A percentile compares a stretch with the other conserved stretches of the same genome.
phyloP scores from a whole-genome alignment of 306 rosid genomes.

The Lablab purpureus region DNA sequence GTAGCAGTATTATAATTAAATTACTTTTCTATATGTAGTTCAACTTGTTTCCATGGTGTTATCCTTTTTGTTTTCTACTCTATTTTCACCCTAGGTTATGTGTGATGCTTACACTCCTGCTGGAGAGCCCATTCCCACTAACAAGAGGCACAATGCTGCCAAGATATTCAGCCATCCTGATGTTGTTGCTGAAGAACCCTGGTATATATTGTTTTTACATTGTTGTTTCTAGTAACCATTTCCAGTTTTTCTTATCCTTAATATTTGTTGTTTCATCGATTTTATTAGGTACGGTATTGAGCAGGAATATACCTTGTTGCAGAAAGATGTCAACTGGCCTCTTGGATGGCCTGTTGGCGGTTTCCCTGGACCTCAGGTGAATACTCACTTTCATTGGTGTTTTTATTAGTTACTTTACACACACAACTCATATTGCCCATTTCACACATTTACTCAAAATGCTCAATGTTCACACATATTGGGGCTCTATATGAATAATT shows the following conservation, averaged over 20 bases:
- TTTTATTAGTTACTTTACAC: neutral
- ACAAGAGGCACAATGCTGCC: constrained; percentile 68
- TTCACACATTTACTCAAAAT: neutral
- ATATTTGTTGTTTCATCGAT: neutral
- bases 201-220: constrained; percentile 38
- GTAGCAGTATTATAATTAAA: neutral
- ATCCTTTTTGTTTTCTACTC: neutral
- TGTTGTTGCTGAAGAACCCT: constrained; percentile 62
- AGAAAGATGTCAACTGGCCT: constrained; percentile 66
- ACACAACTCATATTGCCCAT: neutral
- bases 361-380: constrained; percentile 68
- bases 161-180: constrained; percentile 67
- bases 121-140: constrained; percentile 70
- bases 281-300: constrained; percentile 84
- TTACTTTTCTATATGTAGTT: neutral
- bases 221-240: constrained; percentile 20
- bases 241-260: neutral
- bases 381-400: neutral
- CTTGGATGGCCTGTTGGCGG: constrained; percentile 78
- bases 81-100: constrained; percentile 50
- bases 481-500: neutral
- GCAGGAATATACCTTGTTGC: constrained; percentile 73
- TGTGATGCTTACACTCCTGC: constrained; percentile 74
- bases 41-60: neutral
- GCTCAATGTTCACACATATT: neutral